Base-by-base conservation (phyloP, 2,329 filamentous ascomycete species). In the Phaeophleospora eucalypticola region DNA sequence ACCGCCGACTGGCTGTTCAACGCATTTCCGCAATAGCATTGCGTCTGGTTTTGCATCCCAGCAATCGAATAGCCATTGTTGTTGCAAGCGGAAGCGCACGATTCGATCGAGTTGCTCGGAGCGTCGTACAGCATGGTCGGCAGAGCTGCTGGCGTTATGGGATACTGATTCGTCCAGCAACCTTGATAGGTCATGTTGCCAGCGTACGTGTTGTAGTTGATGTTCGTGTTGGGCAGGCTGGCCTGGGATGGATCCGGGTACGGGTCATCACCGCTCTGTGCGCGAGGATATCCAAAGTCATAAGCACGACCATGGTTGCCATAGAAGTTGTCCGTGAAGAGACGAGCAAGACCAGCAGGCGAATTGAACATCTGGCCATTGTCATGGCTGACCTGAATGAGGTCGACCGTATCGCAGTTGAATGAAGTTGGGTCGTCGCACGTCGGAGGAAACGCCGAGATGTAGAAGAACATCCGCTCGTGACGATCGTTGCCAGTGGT, bases 401-500 rank as follows among this genome's bases (percentile, higher is more conserved):
- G 54, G 45, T 67, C 63, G 35, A 65, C 54, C 3, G 63, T 67
- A 36, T 62, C 55, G 52, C 61, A 64, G 41, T 60, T 56, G 14
- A 49, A 43, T 2, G 45, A 51, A 3, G 47, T 10, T 7, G 60
- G 48, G 21, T 56, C 58, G 16, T 44, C 47, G 39, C 63, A 65
- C 19, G 50, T 52, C 4, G 62, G 56, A n/a, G 62, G 58, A 39
- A 65, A 65, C 3, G 43, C 49, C 36, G 60, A 53, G 52, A 65
- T 64, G 46, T 61, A 66, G 56, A 62, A 62, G 59, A 66, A 66
- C 54, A 67, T 66, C 9, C 65, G 61, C 52, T 67, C 65, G 50
- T 66, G 59, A n/a, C 65, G 61, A 36, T 67, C 62, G 19, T 45
- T 43, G 12, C 65, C 65, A 9, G 60, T 62, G 7, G 61, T 60